phyloP scores from a whole-genome alignment of 495 filamentous ascomycete genomes.

The Rusavskia elegans region DNA sequence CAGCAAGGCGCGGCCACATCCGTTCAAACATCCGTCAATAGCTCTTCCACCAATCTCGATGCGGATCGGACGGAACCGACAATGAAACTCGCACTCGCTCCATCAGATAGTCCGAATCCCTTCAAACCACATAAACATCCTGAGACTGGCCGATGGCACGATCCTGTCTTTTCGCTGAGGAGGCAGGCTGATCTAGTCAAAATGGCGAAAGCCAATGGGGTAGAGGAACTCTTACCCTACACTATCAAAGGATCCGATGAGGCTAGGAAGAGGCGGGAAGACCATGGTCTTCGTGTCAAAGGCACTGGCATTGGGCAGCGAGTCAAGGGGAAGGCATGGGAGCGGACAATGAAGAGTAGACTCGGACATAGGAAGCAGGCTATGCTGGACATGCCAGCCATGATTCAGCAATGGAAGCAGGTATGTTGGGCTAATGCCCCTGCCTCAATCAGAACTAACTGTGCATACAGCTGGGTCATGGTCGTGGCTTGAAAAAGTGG shows the following conservation, averaged over 20 bases:
- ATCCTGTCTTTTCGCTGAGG: conserved; percentile 65
- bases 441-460: conserved; percentile 10
- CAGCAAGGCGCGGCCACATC: conserved; percentile 1
- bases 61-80: conserved; percentile 7
- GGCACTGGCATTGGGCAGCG: conserved; percentile 83
- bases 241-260: conserved; percentile 60
- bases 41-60: conserved; percentile 17
- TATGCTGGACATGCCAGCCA: conserved; percentile 83
- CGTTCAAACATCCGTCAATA: conserved; percentile 7
- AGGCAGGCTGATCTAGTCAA: conserved; percentile 87
- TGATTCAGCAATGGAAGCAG: conserved; percentile 88
- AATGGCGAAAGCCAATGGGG: conserved; percentile 59
- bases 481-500: conserved; percentile 80
- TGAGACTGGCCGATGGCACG: conserved; percentile 58
- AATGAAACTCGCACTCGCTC: conserved; percentile 16
- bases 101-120: conserved; percentile 40
- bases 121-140: conserved; percentile 60
- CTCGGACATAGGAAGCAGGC: conserved; percentile 80
- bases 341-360: conserved; percentile 67
- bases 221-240: conserved; percentile 69
- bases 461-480: conserved; percentile 55
- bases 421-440: conserved; percentile 28
- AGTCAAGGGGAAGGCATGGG: conserved; percentile 89
- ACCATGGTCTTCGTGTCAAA: conserved; percentile 65
- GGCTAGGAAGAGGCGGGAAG: conserved; percentile 45